Evolutionary conservation across 2,329 filamentous ascomycete genomes (phyloP), one percentile per base, ranked within the genome.

Genomic region (Ramularia endophylla): DNA sequence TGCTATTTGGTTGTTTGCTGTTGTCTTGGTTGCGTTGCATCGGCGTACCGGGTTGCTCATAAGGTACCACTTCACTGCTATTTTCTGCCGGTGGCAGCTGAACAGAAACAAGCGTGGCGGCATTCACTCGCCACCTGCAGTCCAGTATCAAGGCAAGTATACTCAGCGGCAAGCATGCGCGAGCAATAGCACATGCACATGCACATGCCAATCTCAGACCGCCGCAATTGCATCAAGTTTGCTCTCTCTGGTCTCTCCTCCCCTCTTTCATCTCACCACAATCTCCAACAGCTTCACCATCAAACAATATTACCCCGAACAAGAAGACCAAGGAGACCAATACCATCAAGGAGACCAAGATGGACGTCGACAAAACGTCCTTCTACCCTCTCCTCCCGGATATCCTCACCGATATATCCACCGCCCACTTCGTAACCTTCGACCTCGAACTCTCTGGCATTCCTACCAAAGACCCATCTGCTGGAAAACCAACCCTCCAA

Each of bases 361-460:
- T 83, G 79, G 78, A 82, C 40, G 63, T 82, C 51, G 69, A 73
- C 49, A 63, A 63, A 16, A 53, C 57, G 43, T 66, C 70, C 35
- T 80, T 78, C 55, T 62, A 65, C 19, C 59, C 65, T 20, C 63
- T 71, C 19, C 63, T 82, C 5, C 67, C 80, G 3, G 68, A 68
- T 28, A 72, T 84, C 27, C 61, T 84, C 15, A 66, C 72, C 44
- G 67, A 75, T 42, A 72, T 85, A 41, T 71, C 75, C 18, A 67
- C 73, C 41, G 73, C 78, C 25, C 69, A 72, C 45, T 83, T 83
- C 52, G 74, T 85, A 9, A 68, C 79, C 3, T 68, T 85, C 43
- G 81, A 85, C 55, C 67, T 83, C 9, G 81, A 85, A 59, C 73
- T 84, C 33, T 83, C 80, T 11, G 81, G 81, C 2, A 79, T 85